Base-by-base conservation (phyloP, 768 basidiomycete species). In the Collybia nuda region DNA sequence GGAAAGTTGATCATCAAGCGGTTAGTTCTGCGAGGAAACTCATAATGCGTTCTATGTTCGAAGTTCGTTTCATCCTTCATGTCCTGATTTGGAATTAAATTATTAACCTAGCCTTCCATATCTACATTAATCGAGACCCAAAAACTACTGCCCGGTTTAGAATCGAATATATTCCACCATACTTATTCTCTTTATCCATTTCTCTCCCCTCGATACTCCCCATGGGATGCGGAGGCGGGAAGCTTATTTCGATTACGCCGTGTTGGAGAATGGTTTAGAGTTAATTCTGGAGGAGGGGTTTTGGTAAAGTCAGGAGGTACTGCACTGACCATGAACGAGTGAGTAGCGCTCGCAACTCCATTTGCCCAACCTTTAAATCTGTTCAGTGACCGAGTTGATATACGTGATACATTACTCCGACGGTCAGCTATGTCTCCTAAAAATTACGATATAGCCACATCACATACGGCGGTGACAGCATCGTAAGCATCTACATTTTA, bases 121-220 rank as follows among this genome's bases (percentile, higher is more conserved):
- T 32, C 14, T 32, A 32, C 32, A 32, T 32, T 32, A 14, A 11
- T 32, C 12, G 32, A 32, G 14, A 32, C 9, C 14, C 32, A 32
- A 11, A 14, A 14, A 32, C 14, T 11, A 28, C 11, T 11, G 11
- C 28, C 32, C 12, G 14, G 6, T 6, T 32, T 14, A 11, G 32
- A 32, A 48, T 66, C 44, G 66, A 62, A 48, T 65, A 69, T 56
- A 55, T 69, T 18, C 64, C 64, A 68, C 3, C 62, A 67, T 24
- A 60, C 60, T 15, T 89, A 87, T 61, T 77, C 85, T n/a, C 55
- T 88, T 35, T 91, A 83, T 63, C 89, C 89, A 0, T 88, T 88
- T 59, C 56, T 79, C 5, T 67, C 80, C 1, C 69, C 78, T 9
- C 77, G 72, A 14, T 60, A 76, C 8, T 62, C 79, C 32, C 75